Evolutionary conservation across 768 basidiomycete genomes (phyloP), one percentile per base, ranked within the genome.

Genomic region (Galerina marginata): DNA sequence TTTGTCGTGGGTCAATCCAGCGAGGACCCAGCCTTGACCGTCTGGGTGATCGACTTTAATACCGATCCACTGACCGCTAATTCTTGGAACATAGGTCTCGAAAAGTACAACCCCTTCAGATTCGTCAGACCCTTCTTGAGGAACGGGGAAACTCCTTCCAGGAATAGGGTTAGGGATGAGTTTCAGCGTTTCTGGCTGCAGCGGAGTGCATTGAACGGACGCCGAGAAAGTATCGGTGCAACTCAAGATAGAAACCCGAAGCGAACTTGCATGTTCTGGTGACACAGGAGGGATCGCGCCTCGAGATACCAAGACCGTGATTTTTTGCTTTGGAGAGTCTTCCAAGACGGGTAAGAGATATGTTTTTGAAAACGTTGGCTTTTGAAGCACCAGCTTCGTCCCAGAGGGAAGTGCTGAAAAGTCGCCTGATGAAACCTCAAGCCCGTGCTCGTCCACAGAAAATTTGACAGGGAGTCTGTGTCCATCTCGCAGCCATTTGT

Each of bases 21-120:
- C 89, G 37, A 81, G 73, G 15, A 91, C 74, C 90, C 88, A 91
- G 14, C 89, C 87, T 36, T 73, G 74, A 6, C 81, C 83, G 53
- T 84, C 80, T 9, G 77, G 81, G 51, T 76, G 71, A 11, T 86
- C 79, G 23, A 89, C 67, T 26, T 69, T 74, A 42, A 93, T 75
- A 1, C 81, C 89, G 5, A 93, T 70, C 80, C 82, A 86, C 6
- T 55, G 60, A 42, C 56, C 61, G 33, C 50, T 49, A 10, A 49
- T 58, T 46, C 47, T 20, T 10, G 65, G 62, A 20, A 66, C 58
- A 37, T 56, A 57, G 9, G 81, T 82, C 67, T 89, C 87, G 66
- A 84, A 91, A 25, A 88, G 73, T 4, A 87, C 87, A 1, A 89
- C 77, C 0, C 90, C 91, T 58, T 92, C 91, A 9, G 88, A 89